Evolutionary conservation across 768 basidiomycete genomes (phyloP).

Genomic region (Phanerodontia chrysosporium): DNA sequence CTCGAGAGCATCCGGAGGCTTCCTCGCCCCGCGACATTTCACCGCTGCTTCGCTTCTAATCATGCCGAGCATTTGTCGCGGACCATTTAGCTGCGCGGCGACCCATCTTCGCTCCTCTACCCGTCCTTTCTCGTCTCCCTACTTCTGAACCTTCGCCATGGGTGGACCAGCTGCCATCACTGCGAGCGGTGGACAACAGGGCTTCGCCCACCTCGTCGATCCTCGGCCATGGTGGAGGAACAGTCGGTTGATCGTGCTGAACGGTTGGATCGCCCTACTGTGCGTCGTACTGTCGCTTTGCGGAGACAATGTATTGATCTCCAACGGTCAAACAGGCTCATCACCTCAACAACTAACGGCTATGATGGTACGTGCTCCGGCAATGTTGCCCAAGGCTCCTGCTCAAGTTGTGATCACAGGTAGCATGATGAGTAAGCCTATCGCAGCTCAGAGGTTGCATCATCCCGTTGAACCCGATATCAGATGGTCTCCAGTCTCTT

Average conservation of each 20-base stretch:
- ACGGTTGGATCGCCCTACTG: conserved; percentile 27
- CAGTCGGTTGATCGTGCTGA: conserved; percentile 21
- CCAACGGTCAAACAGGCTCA: conserved; percentile 22
- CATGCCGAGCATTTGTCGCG: conserved; percentile 6
- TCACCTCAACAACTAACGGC: conserved; percentile 34
- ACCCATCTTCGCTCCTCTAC: conserved; percentile 3
- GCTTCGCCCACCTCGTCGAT: conserved; percentile 20
- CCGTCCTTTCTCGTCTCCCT: conserved; percentile 7
- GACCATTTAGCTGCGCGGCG: background rate
- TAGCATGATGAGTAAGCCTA: conserved; percentile 36
- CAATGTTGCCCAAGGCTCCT: background rate
- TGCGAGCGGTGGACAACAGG: conserved; percentile 10
- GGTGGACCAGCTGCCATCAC: conserved; percentile 23
- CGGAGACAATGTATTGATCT: background rate
- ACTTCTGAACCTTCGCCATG: conserved; percentile 12
- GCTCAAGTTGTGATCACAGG: conserved; percentile 10
- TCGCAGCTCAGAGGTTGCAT: background rate
- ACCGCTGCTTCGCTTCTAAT: conserved; percentile 12
- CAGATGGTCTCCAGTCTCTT: conserved; percentile 35
- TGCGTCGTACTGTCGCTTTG: conserved; percentile 8
- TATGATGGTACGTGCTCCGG: conserved; percentile 26
- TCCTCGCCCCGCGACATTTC: conserved; percentile 11
- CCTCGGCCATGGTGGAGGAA: conserved; percentile 22
- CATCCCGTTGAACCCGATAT: background rate
- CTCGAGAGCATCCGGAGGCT: conserved; percentile 1